phyloP scores from a whole-genome alignment of 2,329 filamentous ascomycete species.

The Thielaviopsis euricoi region DNA sequence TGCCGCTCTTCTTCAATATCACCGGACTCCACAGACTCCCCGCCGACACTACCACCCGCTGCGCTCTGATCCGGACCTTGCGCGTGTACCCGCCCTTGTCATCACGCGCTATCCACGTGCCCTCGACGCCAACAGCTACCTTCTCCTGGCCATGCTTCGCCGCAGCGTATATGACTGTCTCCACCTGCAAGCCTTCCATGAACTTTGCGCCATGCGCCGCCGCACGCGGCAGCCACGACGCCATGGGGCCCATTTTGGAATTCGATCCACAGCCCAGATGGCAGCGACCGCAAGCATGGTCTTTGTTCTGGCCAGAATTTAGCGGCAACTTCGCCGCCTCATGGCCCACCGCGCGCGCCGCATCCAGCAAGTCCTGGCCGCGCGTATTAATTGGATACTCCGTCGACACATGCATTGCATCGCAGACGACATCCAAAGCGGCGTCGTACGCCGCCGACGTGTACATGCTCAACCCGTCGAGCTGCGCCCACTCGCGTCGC shows the following conservation, averaged over 20 bases:
- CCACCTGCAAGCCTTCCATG: constrained; percentile 64
- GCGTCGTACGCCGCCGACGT: constrained; percentile 56
- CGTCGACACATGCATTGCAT: constrained; percentile 57
- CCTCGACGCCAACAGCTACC: constrained; percentile 57
- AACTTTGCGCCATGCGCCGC: constrained; percentile 62
- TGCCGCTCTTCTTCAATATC: constrained; percentile 58
- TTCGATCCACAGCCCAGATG: constrained; percentile 44
- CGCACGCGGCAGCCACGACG: constrained; percentile 66
- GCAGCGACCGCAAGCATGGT: constrained; percentile 57
- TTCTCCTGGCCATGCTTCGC: constrained; percentile 15
- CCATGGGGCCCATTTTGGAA: constrained; percentile 63
- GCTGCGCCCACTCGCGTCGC: constrained; percentile 62
- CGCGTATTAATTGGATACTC: constrained; percentile 55
- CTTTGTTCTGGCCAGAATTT: constrained; percentile 53
- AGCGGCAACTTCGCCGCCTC: constrained; percentile 53
- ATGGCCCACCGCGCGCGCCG: constrained; percentile 58
- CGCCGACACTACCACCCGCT: constrained; percentile 62
- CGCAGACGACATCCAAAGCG: constrained; percentile 64
- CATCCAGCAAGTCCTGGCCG: constrained; percentile 59
- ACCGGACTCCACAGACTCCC: constrained; percentile 66
- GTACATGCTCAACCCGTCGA: constrained; percentile 53
- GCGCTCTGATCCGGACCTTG: constrained; percentile 57
- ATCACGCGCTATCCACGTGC: constrained; percentile 25
- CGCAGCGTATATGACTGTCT: constrained; percentile 52
- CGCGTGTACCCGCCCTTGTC: constrained; percentile 21